Evolutionary conservation across 1,284 basidiomycete genomes (phyloP).

Genomic region (Cryptococcus sp.): DNA sequence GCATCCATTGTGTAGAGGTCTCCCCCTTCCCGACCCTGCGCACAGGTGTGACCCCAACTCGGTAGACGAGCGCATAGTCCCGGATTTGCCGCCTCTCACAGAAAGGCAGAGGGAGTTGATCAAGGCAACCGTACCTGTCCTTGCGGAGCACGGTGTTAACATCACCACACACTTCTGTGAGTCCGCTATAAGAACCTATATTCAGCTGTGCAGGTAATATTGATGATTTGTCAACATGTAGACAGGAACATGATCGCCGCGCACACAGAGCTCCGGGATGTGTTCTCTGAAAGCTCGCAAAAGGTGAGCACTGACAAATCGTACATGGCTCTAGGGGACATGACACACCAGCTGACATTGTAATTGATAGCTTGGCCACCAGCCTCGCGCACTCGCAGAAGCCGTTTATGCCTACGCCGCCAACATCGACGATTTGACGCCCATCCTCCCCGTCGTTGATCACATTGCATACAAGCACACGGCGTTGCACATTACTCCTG

Average conservation of each 20-base stretch:
- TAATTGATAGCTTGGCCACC: slow-evolving; percentile 21
- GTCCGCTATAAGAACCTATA: not conserved
- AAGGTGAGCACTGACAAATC: slow-evolving; percentile 8
- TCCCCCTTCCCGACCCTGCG: slow-evolving; percentile 9
- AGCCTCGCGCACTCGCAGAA: slow-evolving; percentile 40
- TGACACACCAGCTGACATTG: not conserved
- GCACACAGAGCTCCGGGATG: slow-evolving; percentile 34
- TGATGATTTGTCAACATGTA: slow-evolving; percentile 5
- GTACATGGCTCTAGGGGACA: not conserved
- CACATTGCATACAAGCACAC: slow-evolving; percentile 45
- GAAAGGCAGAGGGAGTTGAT: slow-evolving; percentile 37
- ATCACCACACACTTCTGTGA: slow-evolving; percentile 41
- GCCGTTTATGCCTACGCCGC: slow-evolving; percentile 42
- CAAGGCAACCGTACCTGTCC: slow-evolving; percentile 38
- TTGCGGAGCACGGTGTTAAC: slow-evolving; percentile 37
- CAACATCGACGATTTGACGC: slow-evolving; percentile 43
- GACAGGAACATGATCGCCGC: slow-evolving; percentile 37
- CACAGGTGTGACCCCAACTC: slow-evolving; percentile 12
- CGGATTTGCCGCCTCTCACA: slow-evolving; percentile 25
- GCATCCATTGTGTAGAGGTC: not conserved
- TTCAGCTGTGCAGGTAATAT: not conserved
- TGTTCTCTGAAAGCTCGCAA: slow-evolving; percentile 39
- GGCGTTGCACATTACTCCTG: slow-evolving; percentile 36
- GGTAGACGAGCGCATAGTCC: slow-evolving; percentile 12
- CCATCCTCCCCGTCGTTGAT: slow-evolving; percentile 38